These are phyloP conservation scores for Naematelia aurantialba DNA, from an alignment of 768 basidiomycete genomes.

Conservation along the genomic window DNA sequence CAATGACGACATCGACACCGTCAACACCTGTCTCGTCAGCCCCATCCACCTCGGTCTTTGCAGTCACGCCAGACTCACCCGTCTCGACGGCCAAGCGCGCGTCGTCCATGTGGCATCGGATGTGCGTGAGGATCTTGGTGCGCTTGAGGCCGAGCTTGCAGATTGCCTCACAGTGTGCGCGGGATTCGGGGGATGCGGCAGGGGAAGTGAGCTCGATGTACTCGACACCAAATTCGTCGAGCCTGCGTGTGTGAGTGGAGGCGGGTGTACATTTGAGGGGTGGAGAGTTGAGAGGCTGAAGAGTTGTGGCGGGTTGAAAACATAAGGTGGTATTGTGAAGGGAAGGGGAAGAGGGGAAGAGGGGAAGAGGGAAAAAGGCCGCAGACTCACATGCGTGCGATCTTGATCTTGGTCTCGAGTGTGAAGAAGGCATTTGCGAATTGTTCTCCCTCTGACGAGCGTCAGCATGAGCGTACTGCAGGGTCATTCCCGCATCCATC, in stretches of 20 bases:
- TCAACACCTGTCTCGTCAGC: slow-evolving; percentile 68
- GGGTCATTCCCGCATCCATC: not conserved
- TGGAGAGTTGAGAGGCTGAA: no score
- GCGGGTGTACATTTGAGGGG: not conserved
- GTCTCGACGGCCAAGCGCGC: slow-evolving; percentile 97
- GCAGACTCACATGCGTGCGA: slow-evolving; percentile 69
- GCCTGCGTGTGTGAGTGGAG: slow-evolving; percentile 36
- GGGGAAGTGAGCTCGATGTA: slow-evolving; percentile 99
- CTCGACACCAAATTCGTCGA: slow-evolving; percentile 98
- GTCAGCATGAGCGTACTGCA: no score
- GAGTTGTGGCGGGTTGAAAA: no score
- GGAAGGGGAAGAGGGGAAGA: not conserved
- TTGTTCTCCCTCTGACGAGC: slow-evolving; percentile 81
- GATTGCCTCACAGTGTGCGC: slow-evolving; percentile 90
- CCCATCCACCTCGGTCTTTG: not conserved
- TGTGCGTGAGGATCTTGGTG: slow-evolving; percentile 84
- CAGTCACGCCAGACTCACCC: slow-evolving; percentile 55
- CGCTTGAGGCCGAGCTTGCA: slow-evolving; percentile 94
- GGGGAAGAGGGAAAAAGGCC: not conserved
- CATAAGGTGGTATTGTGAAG: not conserved
- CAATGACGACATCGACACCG: slow-evolving; percentile 98
- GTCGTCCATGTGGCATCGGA: slow-evolving; percentile 99
- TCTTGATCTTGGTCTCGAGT: slow-evolving; percentile 98
- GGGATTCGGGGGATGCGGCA: slow-evolving; percentile 92
- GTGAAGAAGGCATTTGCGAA: slow-evolving; percentile 99